These are phyloP conservation scores for Marchantia paleacea DNA, from an alignment of 225 moss, liverwort and hornwort species.

Conservation along the genomic window DNA sequence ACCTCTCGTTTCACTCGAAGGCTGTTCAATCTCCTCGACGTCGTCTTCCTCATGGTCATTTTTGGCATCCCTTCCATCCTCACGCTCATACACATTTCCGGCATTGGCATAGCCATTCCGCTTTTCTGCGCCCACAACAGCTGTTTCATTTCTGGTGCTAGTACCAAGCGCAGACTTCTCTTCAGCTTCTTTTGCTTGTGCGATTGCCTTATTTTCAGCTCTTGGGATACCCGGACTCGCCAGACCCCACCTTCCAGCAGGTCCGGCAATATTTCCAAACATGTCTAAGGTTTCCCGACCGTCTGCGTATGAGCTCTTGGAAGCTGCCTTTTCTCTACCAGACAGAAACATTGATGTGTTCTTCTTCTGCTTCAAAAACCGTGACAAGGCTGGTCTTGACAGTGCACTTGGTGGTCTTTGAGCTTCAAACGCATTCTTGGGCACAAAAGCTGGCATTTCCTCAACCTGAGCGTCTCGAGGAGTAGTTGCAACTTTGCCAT, in stretches of 20 bases:
- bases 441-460: conserved; percentile 6
- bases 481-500: conserved; percentile 5
- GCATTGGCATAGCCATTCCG: conserved; percentile 14
- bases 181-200: conserved; percentile 5
- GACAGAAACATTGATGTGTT: conserved; percentile 44
- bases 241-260: conserved; percentile 65
- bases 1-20: not conserved
- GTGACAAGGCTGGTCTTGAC: conserved; percentile 59
- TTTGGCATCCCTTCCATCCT: conserved; percentile 5
- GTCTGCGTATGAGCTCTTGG: conserved; percentile 24
- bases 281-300: conserved; percentile 34
- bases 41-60: not conserved
- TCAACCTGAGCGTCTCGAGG: not conserved
- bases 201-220: conserved; percentile 13
- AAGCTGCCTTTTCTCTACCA: conserved; percentile 40
- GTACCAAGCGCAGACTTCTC: not conserved
- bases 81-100: not conserved
- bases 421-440: conserved; percentile 73
- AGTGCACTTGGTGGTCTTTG: conserved; percentile 77
- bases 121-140: conserved; percentile 4
- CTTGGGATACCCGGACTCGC: conserved; percentile 46
- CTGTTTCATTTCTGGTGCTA: not conserved
- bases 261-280: conserved; percentile 57
- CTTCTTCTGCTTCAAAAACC: conserved; percentile 71
- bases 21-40: not conserved